Evolutionary conservation across 148 eudicot genomes (phyloP), one percentile per base, ranked within the genome.

Genomic region (Amaranthus palmeri): DNA sequence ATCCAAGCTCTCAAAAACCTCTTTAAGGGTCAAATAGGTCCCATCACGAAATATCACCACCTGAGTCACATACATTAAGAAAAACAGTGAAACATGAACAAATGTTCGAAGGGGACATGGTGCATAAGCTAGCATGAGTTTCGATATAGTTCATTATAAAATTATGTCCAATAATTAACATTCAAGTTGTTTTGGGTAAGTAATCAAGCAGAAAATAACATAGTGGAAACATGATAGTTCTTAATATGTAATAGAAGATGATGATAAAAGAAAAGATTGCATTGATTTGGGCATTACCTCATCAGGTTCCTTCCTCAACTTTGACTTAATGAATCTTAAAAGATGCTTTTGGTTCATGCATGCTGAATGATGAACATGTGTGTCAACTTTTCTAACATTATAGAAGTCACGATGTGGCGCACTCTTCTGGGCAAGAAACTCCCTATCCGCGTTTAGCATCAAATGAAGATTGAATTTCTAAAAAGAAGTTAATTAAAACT

Each of bases 321-420:
- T 95, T 60, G 97, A 95, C 81, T 95, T 95, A 47, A 95, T 95
- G 74, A 95, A 95, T 84, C 98, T 89, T 79, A 95, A 79, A 71
- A 95, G 91, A 89, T 95, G 98, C 76, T 95, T 95, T 83, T 95
- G 98, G 78, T 95, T 95, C 99, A 96, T 96, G 88, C 99, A 96
- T 61, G 99, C 99, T 9, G 99, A 96, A 86, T 96, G 99, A 81
- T 96, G 99, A 76, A 96, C 99, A 67, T 96, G 99, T 0, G 99
- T 96, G 58, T 96, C 99, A 74, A 96, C 99, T 85, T 96, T 96
- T 82, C 99, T 83, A 57, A 96, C 99, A 86, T 96, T 96, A 68
- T 96, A 96, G 64, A 96, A 96, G 78, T 96, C 99, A 73, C 99
- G 90, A 86, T 96, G 99, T 61, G 99, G 99, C 54, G 97, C 99